Evolutionary conservation across 345 rosid species (phyloP).

Genomic region (Eutrema heterophyllum): DNA sequence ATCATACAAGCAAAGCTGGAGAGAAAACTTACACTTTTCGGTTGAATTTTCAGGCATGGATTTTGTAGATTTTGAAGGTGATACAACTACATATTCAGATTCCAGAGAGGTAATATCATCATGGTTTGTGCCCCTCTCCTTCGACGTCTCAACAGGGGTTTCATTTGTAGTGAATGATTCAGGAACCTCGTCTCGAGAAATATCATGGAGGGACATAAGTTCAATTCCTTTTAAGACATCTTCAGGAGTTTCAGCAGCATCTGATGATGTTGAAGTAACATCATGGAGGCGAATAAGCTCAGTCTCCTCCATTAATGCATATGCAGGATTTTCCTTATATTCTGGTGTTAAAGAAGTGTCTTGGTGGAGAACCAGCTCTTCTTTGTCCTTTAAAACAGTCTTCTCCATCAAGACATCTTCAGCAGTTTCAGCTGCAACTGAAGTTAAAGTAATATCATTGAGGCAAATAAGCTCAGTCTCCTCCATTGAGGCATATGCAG

Average conservation of each 20-base stretch:
- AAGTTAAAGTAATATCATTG: slow-evolving; percentile 30
- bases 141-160: slow-evolving; percentile 22
- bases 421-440: slow-evolving; percentile 17
- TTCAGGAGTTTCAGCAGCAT: slow-evolving; percentile 8
- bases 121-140: slow-evolving; percentile 25
- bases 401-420: slow-evolving; percentile 14
- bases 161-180: slow-evolving; percentile 26
- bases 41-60: slow-evolving; percentile 34
- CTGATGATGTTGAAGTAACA: slow-evolving; percentile 21
- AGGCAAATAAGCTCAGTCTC: slow-evolving; percentile 39
- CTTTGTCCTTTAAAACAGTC: not conserved
- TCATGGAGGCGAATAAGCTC: slow-evolving; percentile 41
- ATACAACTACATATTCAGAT: slow-evolving; percentile 22
- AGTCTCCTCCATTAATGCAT: not conserved
- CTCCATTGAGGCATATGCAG: not conserved
- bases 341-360: not conserved
- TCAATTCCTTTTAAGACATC: slow-evolving; percentile 29
- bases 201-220: slow-evolving; percentile 16
- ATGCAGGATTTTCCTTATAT: not conserved
- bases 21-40: slow-evolving; percentile 46
- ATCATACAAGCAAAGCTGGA: not conserved
- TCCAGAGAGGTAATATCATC: slow-evolving; percentile 8
- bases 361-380: not conserved
- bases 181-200: not conserved
- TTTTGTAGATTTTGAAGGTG: slow-evolving; percentile 24